Evolutionary conservation across 768 basidiomycete species (phyloP).

Genomic region (Phylloporus arenicola): DNA sequence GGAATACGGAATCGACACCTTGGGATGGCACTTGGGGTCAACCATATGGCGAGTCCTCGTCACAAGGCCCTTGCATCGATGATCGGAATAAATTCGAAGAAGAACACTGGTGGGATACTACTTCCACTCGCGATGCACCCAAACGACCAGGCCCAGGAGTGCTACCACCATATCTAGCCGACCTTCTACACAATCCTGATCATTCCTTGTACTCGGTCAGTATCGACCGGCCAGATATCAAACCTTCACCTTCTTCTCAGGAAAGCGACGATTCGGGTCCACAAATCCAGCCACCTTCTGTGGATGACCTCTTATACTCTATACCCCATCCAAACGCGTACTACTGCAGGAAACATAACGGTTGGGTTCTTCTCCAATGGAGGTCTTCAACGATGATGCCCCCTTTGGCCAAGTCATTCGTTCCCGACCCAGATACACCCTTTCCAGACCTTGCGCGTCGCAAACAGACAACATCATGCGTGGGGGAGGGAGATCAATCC

Average conservation of each 20-base stretch:
- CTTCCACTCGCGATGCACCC: slow-evolving; percentile 37
- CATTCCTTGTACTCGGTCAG: slow-evolving; percentile 66
- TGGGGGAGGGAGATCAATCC: slow-evolving; percentile 44
- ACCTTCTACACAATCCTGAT: slow-evolving; percentile 64
- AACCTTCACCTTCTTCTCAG: slow-evolving; percentile 17
- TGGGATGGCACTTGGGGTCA: slow-evolving; percentile 28
- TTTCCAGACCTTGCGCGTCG: slow-evolving; percentile 56
- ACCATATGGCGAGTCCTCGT: slow-evolving; percentile 16
- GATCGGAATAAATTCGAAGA: slow-evolving; percentile 60
- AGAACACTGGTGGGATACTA: slow-evolving; percentile 61
- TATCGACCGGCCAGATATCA: slow-evolving; percentile 32
- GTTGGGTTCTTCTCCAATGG: slow-evolving; percentile 75
- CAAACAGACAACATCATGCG: slow-evolving; percentile 45
- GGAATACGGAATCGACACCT: slow-evolving; percentile 19
- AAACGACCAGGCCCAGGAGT: slow-evolving; percentile 67
- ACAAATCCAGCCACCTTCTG: slow-evolving; percentile 40
- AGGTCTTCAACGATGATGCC: slow-evolving; percentile 57
- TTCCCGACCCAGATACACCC: slow-evolving; percentile 33
- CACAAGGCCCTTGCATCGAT: slow-evolving; percentile 44
- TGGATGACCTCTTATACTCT: slow-evolving; percentile 59
- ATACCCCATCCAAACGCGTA: slow-evolving; percentile 80
- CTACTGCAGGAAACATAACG: slow-evolving; percentile 77
- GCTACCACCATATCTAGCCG: slow-evolving; percentile 61
- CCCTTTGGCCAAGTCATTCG: slow-evolving; percentile 54
- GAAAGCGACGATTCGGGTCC: slow-evolving; percentile 14